phyloP scores from a whole-genome alignment of 2,329 filamentous ascomycete genomes.

The Botrytis deweyae region DNA sequence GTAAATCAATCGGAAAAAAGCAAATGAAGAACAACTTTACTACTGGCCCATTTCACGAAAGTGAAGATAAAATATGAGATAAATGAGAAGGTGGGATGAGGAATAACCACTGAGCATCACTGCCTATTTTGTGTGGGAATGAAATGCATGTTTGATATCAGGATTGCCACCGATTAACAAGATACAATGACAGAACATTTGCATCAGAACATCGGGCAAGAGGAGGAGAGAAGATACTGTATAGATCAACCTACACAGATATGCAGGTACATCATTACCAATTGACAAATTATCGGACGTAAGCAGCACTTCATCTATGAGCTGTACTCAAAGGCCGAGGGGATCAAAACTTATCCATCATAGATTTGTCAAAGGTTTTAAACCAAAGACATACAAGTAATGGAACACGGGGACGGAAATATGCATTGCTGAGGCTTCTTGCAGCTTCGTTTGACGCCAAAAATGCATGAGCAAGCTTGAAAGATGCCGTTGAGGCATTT shows the following conservation, averaged over 20 bases:
- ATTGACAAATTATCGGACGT: slow-evolving; percentile 6
- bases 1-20: background rate
- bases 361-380: slow-evolving; percentile 12
- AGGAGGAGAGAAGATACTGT: no score
- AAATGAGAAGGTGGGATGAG: background rate
- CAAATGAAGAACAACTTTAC: background rate
- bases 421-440: slow-evolving; percentile 1
- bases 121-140: background rate
- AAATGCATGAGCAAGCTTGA: slow-evolving; percentile 5
- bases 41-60: background rate
- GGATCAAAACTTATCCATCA: slow-evolving; percentile 3
- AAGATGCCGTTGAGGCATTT: background rate
- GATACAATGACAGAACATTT: background rate
- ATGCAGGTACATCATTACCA: slow-evolving; percentile 1
- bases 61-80: background rate
- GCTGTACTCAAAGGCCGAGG: background rate
- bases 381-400: background rate
- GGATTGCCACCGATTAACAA: background rate
- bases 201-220: background rate
- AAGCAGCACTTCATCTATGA: background rate
- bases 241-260: background rate
- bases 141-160: background rate
- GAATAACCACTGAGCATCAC: background rate
- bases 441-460: slow-evolving; percentile 11
- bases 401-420: slow-evolving; percentile 6